These are phyloP conservation scores for Borovskyia barvae DNA, from an alignment of 208 protist genomes.

Conservation along the genomic window DNA sequence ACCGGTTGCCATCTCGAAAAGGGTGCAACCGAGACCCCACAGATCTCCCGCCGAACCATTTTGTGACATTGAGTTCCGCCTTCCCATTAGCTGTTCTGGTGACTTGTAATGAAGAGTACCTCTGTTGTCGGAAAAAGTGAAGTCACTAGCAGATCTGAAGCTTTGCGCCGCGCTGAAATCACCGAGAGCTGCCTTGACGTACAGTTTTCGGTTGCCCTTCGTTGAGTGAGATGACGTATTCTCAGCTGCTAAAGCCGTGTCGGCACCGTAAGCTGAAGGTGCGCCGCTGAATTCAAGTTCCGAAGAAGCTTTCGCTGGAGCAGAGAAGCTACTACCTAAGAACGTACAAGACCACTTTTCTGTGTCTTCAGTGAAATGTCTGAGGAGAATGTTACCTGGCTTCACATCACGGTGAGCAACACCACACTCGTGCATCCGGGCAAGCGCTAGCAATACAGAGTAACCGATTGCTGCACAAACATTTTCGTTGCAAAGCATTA, in stretches of 20 bases:
- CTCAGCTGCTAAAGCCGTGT: no score
- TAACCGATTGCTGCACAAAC: conserved; percentile 38
- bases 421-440: conserved; percentile 51
- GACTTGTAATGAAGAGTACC: conserved; percentile 82
- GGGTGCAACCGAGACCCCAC: conserved; percentile 77
- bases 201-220: neutral
- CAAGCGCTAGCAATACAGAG: conserved; percentile 50
- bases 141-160: conserved; percentile 4
- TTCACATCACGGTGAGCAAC: conserved; percentile 82
- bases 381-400: conserved; percentile 80
- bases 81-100: conserved; percentile 70
- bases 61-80: conserved; percentile 14
- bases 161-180: conserved; percentile 78
- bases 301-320: no score
- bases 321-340: no score
- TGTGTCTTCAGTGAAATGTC: conserved; percentile 6
- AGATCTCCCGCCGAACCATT: conserved; percentile 63
- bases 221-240: no score
- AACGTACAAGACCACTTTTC: conserved; percentile 19
- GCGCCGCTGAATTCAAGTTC: no score
- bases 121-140: conserved; percentile 25
- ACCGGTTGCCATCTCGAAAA: conserved; percentile 70
- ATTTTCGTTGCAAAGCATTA: conserved; percentile 36
- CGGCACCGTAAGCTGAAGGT: no score
- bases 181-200: conserved; percentile 51